Conservation (phyloP, 208 protist genomes). For the Trypanosoma avium region DNA sequence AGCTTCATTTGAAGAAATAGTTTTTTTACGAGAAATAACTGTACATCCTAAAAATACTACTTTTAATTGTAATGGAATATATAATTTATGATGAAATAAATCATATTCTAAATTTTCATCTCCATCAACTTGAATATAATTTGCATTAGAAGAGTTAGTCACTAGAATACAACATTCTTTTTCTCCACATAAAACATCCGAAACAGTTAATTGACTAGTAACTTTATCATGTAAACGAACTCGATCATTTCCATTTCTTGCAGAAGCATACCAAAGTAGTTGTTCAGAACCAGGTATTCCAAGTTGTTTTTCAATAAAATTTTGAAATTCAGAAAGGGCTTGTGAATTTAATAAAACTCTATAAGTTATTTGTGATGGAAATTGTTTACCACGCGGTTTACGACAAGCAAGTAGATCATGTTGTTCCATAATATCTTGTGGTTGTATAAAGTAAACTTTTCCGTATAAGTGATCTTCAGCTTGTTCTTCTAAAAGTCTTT, state of each 20-base stretch:
- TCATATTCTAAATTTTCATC: conserved; percentile 47
- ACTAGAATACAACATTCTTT: conserved; percentile 80
- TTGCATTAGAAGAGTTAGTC: conserved; percentile 36
- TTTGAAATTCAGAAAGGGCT: conserved; percentile 54
- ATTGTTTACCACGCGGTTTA: conserved; percentile 45
- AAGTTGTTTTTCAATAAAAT: conserved; percentile 49
- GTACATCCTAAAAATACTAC: conserved; percentile 74
- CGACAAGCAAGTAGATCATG: conserved; percentile 55
- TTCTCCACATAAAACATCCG: conserved; percentile 47
- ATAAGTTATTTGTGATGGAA: conserved; percentile 55
- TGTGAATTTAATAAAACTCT: conserved; percentile 58
- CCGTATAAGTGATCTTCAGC: conserved; percentile 84
- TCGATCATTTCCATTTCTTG: conserved; percentile 21
- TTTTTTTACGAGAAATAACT: conserved; percentile 44
- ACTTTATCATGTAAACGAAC: conserved; percentile 52
- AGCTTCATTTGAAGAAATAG: conserved; percentile 25
- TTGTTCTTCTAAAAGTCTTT: conserved; percentile 50
- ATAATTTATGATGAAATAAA: conserved; percentile 85
- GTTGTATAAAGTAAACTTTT: conserved; percentile 67
- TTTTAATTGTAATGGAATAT: conserved; percentile 76
- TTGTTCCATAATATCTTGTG: conserved; percentile 59
- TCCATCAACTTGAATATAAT: conserved; percentile 35
- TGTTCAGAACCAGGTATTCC: conserved; percentile 37
- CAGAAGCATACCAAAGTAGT: conserved; percentile 63
- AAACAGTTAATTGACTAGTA: conserved; percentile 51